Conservation (phyloP, 495 filamentous ascomycete species). For the Xylaria curta region DNA sequence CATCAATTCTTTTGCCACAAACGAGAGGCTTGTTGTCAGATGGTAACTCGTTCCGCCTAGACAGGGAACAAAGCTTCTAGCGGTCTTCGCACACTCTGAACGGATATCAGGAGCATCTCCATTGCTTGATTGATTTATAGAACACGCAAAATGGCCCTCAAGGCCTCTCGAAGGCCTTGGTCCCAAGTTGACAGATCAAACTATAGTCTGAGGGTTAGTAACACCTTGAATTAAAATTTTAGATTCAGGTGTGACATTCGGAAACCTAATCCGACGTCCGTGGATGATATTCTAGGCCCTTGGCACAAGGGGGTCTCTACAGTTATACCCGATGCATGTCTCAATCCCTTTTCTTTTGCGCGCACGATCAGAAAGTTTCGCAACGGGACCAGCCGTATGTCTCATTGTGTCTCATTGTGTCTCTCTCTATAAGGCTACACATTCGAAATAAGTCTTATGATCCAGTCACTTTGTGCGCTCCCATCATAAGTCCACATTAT, state of each 20-base stretch:
- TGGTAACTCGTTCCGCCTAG: not conserved
- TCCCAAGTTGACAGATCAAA: not conserved
- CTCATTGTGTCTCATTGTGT: not conserved
- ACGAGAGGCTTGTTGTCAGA: not conserved
- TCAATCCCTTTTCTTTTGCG: not conserved
- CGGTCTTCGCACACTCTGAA: not conserved
- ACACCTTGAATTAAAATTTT: not conserved
- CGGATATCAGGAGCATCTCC: not conserved
- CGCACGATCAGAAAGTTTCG: not conserved
- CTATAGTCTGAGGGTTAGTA: not conserved
- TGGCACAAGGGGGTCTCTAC: not conserved
- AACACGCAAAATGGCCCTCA: too few relatives aligned
- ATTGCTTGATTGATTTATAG: too few relatives aligned
- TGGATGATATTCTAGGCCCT: not conserved
- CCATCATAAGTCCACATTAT: not conserved
- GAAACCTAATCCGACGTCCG: not conserved
- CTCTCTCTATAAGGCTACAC: not conserved
- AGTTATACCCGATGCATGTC: not conserved
- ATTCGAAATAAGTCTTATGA: not conserved
- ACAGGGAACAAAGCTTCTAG: not conserved
- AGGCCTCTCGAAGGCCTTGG: too few relatives aligned
- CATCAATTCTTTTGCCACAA: not conserved
- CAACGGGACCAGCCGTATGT: not conserved
- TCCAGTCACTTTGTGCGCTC: too few relatives aligned
- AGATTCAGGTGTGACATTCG: not conserved